Evolutionary conservation across 2,329 filamentous ascomycete species (phyloP).

Genomic region (Moelleriella libera): DNA sequence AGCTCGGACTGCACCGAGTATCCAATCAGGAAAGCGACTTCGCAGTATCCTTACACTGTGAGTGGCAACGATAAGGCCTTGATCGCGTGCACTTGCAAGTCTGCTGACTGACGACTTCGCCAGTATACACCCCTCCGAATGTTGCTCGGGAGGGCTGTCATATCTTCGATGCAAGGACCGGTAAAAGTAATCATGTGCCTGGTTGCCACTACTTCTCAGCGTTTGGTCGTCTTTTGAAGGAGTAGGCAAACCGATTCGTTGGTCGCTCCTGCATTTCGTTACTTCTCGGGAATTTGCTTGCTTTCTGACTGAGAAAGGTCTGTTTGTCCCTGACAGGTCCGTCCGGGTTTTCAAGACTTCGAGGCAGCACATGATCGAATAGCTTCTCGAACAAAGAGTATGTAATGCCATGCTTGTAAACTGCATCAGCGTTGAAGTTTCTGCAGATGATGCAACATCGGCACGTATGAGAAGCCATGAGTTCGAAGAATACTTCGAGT

Average conservation of each 20-base stretch:
- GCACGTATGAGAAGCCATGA: too few species aligned
- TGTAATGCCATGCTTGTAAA: too few species aligned
- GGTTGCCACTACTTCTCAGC: constrained; percentile 61
- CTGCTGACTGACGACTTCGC: constrained; percentile 14
- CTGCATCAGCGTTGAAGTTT: too few species aligned
- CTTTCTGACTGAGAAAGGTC: background rate
- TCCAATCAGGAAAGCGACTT: constrained; percentile 61
- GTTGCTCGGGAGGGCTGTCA: constrained; percentile 71
- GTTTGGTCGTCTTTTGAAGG: constrained; percentile 35
- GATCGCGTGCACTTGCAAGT: background rate
- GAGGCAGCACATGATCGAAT: too few species aligned
- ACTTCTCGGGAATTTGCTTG: background rate
- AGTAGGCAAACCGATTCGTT: constrained; percentile 10
- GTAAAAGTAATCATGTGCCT: constrained; percentile 55
- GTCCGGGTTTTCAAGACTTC: too few species aligned
- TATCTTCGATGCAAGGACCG: constrained; percentile 66
- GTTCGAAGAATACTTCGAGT: too few species aligned
- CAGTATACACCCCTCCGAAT: constrained; percentile 78
- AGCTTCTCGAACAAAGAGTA: too few species aligned
- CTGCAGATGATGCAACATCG: too few species aligned
- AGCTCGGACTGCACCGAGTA: constrained; percentile 74
- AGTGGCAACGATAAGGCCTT: constrained; percentile 11
- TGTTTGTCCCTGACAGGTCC: too few species aligned
- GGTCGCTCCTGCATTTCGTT: background rate
- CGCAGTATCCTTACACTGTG: constrained; percentile 71